phyloP scores from a whole-genome alignment of 805 yeast genomes.

The Starmerella scarabaei region DNA sequence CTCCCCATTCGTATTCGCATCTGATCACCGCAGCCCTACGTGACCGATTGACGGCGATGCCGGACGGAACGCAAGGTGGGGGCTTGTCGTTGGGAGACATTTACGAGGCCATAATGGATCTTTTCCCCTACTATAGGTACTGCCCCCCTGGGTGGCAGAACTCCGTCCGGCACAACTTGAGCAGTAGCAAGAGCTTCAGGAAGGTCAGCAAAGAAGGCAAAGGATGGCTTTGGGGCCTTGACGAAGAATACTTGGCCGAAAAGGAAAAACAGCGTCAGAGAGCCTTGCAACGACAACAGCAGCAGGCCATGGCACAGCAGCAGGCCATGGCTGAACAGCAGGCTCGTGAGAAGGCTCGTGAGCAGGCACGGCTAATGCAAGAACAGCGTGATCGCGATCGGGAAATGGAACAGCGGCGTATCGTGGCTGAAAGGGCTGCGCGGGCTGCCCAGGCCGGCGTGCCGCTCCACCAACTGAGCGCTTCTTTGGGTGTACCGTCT shows the following conservation, averaged over 20 bases:
- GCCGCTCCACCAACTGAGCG: slow-evolving; percentile 14
- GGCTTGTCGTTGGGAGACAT: slow-evolving; percentile 80
- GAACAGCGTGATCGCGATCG: slow-evolving; percentile 21
- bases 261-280: slow-evolving; percentile 61
- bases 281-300: slow-evolving; percentile 21
- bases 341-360: slow-evolving; percentile 21
- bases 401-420: slow-evolving; percentile 17
- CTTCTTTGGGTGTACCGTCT: slow-evolving; percentile 7
- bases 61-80: slow-evolving; percentile 28
- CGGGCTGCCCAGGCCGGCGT: slow-evolving; percentile 18
- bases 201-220: slow-evolving; percentile 77
- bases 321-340: slow-evolving; percentile 24
- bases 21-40: slow-evolving; percentile 69
- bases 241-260: slow-evolving; percentile 71
- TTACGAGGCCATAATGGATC: slow-evolving; percentile 70
- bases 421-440: slow-evolving; percentile 17
- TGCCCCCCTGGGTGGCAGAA: slow-evolving; percentile 98
- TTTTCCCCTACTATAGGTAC: slow-evolving; percentile 82
- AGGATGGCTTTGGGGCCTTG: slow-evolving; percentile 91
- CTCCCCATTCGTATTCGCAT: slow-evolving; percentile 66
- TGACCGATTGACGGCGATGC: slow-evolving; percentile 37
- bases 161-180: slow-evolving; percentile 78
- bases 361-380: slow-evolving; percentile 18
- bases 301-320: slow-evolving; percentile 24
- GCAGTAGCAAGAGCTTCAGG: slow-evolving; percentile 71